A percentile compares a stretch with the other conserved stretches of the same genome.
These are phyloP conservation scores for Trametes gibbosa DNA, from an alignment of 768 basidiomycete species.

Conservation along the genomic window DNA sequence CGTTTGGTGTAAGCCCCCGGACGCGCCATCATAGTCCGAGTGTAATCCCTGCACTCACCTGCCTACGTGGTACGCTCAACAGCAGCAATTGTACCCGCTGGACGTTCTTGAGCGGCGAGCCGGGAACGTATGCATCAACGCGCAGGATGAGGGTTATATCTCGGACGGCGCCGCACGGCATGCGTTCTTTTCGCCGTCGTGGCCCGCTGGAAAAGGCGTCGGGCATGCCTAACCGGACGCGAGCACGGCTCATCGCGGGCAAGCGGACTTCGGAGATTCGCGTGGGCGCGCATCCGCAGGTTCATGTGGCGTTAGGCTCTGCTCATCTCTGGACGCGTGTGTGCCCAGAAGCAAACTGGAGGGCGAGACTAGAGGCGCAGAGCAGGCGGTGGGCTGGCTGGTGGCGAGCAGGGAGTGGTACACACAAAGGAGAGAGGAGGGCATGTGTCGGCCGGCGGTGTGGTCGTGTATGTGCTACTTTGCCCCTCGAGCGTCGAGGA, in stretches of 20 bases:
- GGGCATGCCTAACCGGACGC: neutral
- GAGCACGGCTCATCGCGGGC: neutral
- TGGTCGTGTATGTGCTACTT: neutral
- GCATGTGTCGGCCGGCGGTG: neutral
- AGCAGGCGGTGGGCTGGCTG: neutral
- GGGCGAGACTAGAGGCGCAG: neutral
- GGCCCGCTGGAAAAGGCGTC: constrained; percentile 11
- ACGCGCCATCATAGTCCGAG: too few species aligned
- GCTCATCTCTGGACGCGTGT: neutral
- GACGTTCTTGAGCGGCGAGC: neutral
- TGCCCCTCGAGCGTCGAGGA: neutral
- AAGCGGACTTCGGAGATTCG: constrained; percentile 3
- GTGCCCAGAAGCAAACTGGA: neutral
- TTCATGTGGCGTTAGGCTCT: constrained; percentile 13
- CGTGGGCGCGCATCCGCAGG: neutral
- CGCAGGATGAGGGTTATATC: neutral
- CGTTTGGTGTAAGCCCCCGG: neutral
- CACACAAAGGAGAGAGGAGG: neutral
- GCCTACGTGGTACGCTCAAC: neutral
- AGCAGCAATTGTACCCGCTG: neutral
- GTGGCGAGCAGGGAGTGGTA: neutral
- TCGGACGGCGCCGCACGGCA: neutral
- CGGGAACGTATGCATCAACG: neutral
- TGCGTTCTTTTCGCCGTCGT: neutral
- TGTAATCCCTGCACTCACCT: neutral